Evolutionary conservation across 768 basidiomycete genomes (phyloP), one percentile per base, ranked within the genome.

Genomic region (Leccinum boreale): DNA sequence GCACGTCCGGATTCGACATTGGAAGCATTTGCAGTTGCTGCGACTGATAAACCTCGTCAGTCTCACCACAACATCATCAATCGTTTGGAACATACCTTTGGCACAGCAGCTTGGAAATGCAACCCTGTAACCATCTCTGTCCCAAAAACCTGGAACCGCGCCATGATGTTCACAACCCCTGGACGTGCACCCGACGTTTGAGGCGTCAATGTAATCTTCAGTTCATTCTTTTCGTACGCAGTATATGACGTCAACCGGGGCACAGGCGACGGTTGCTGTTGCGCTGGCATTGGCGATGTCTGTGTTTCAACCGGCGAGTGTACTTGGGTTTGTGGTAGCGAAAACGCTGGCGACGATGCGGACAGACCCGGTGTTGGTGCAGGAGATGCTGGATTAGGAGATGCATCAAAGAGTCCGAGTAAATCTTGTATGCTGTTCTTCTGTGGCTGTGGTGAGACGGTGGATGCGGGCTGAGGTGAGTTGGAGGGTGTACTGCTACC

Each of bases 21-120:
- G 96, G 93, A 57, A 94, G 79, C 96, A 99, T 99, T 72, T 98
- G 95, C 56, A 99, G 73, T 70, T 97, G 94, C 74, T 97, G 95
- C 0, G 94, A 91, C 93, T 98, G 47, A 48, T 6, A 31, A n/a
- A n/a, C 44, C 15, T 26, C 3, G 7, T 61, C 33, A 63, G 33
- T 26, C 28, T 26, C 23, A 23, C 35, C 14, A 21, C 21, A 15
- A 15, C 8, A 19, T 36, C 39, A 19, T 19, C 35, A 5, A n/a
- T 29, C 21, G 33, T 24, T 15, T 10, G 21, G 0, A 23, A 54
- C 71, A 58, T 59, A 93, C 94, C 82, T 93, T 96, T 4, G 96
- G 96, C 8, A 99, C 96, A 8, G 96, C 97, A 42, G 94, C 97
- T 71, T 98, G 97, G 78, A 99, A 98, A 67, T 87, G 94, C 49